phyloP scores from a whole-genome alignment of 78 protist species.

The Speleostelium caveatum region DNA sequence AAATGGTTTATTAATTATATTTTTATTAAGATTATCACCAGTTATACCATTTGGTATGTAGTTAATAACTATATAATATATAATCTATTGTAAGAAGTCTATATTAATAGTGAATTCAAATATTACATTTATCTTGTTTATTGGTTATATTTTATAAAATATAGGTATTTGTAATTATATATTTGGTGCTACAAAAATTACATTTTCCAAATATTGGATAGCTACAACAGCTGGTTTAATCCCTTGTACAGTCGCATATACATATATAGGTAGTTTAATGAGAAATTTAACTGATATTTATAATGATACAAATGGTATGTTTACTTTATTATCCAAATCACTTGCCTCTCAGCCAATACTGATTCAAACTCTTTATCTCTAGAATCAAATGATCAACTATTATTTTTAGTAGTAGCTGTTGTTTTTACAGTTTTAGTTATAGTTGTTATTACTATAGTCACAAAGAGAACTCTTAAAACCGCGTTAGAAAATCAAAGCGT shows the following conservation, averaged over 20 bases:
- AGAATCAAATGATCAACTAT: slow-evolving; percentile 1
- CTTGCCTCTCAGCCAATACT: too few relatives aligned
- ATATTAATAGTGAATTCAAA: too few relatives aligned
- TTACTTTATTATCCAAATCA: too few relatives aligned
- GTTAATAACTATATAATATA: neutral
- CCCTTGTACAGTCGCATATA: slow-evolving; percentile 69
- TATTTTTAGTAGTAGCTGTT: slow-evolving; percentile 22
- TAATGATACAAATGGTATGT: neutral
- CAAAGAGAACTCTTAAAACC: slow-evolving; percentile 40
- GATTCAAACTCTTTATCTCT: neutral
- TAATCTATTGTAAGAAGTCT: too few relatives aligned
- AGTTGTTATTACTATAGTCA: slow-evolving; percentile 36
- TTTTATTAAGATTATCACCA: slow-evolving; percentile 75
- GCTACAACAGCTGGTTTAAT: slow-evolving; percentile 58
- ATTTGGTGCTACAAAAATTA: slow-evolving; percentile 70
- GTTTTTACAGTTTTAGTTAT: slow-evolving; percentile 25
- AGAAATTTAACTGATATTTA: slow-evolving; percentile 36
- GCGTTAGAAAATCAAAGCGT: slow-evolving; percentile 25
- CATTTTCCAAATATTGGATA: slow-evolving; percentile 60
- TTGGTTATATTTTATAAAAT: neutral
- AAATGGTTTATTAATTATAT: slow-evolving; percentile 66
- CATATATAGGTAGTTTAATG: slow-evolving; percentile 68
- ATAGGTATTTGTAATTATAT: slow-evolving; percentile 78
- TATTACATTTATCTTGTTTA: neutral
- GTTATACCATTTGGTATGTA: slow-evolving; percentile 70